Base-by-base conservation (phyloP, 192 early-diverging fungal genomes). In the Backusella sp. region DNA sequence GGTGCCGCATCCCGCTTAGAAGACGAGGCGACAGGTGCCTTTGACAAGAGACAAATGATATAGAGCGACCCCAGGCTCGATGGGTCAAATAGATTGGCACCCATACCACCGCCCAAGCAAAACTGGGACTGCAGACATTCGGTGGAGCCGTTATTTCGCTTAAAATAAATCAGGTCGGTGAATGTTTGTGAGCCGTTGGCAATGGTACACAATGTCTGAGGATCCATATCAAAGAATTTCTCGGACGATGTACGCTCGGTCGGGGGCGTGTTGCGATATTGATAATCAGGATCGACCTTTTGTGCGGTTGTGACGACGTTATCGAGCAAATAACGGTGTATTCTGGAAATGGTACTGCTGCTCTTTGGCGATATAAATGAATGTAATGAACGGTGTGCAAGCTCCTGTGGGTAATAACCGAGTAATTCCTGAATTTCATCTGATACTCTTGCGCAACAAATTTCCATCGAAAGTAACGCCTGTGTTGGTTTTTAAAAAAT, bases 61-160 rank as follows among this genome's bases (percentile, higher is more conserved):
- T 88, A 88, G 12, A 86, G 76, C 32, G 85, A 80, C 32, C 77
- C 77, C 23, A 84, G 71, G 21, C 75, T 86, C 8, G 82, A 76
- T 17, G 84, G 84, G 21, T 79, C 73, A 7, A 68, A 70, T 4
- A 88, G 74, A 53, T 89, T 84, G 5, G 85, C 85, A 65, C 86
- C 86, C 19, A 88, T 66, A 32, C 88, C 88, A 59, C 88, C 88
- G 30, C 88, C 88, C 19, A 89, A 72, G 73, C 86, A 86, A 62
- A 86, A 80, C 26, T 79, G 73, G 1, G 84, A 72, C 30, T 79
- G 79, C 46, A 84, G 86, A 6, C 81, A 42, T 66, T 84, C 83
- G 23, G 81, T 80, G 26, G 78, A 77, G 8, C 88, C 86, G 71
- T 76, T 79, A 19, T 76, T 80, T 62, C 80, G 77, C 41, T 78